Conservation (phyloP, 1,139 yeast species). For the Suhomyces maxii region DNA sequence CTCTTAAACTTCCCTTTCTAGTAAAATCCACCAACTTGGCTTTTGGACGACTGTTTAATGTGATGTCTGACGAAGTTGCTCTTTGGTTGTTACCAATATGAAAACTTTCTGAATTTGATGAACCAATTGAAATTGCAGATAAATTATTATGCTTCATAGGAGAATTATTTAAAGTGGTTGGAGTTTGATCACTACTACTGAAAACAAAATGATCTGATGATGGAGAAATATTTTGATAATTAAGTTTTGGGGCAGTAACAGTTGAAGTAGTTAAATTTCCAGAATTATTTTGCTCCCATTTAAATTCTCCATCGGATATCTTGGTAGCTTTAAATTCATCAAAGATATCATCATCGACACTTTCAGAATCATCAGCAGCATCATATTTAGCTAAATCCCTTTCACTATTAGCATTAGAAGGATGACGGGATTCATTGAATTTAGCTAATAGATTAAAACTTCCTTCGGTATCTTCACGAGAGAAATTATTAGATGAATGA, state of each 20-base stretch:
- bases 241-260: constrained; percentile 12
- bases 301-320: constrained; percentile 27
- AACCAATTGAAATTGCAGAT: constrained; percentile 21
- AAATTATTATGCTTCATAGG: constrained; percentile 17
- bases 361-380: constrained; percentile 5
- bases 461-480: constrained; percentile 20
- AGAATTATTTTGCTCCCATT: constrained; percentile 24
- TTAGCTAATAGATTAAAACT: constrained; percentile 28
- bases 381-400: constrained; percentile 10
- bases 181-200: constrained; percentile 11
- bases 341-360: constrained; percentile 12
- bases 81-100: constrained; percentile 11
- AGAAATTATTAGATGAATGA: constrained; percentile 5
- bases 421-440: constrained; percentile 20
- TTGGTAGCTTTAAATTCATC: constrained; percentile 35
- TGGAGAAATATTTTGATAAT: constrained; percentile 15
- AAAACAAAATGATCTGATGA: constrained; percentile 16
- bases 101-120: constrained; percentile 9
- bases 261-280: constrained; percentile 8
- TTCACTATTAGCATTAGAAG: constrained; percentile 22
- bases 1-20: constrained; percentile 47
- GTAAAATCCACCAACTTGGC: constrained; percentile 58
- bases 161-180: constrained; percentile 12
- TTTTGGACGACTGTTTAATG: constrained; percentile 15
- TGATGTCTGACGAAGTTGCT: constrained; percentile 7